Base-by-base conservation (phyloP, 345 rosid species). In the Theobroma cacao region DNA sequence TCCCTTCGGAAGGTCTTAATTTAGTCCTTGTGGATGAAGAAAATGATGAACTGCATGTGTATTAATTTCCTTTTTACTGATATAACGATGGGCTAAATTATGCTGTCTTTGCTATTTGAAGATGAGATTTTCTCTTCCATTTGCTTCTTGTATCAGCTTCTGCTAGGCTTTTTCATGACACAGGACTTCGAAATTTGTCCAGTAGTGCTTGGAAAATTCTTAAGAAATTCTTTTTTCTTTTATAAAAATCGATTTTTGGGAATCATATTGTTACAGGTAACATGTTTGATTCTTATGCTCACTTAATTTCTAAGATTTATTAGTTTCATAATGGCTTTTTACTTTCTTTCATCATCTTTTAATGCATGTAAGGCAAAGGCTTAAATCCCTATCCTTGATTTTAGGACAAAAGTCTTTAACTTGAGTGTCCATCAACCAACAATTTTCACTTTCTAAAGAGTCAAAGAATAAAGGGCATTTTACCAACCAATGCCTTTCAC, bases 341-440 rank as follows among this genome's bases (percentile, higher is more conserved):
- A 55, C 55, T 70, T 48, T 30, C n/a, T 7, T 60, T 61, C 31
- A 34, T 50, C 59, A 6, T 30, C 10, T 30, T 36, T 48, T 30
- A 60, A 60, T 13, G 64, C 58, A 45, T 28, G 24, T 45, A 28
- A 47, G 28, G 40, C 14, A 14, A 45, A 68, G 34, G n/a, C 6
- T 68, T 26, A 26, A 69, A 31, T 20, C 50, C 50, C 13, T 70
- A 30, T 34, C 74, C 56, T 50, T 33, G 50, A 71, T 10, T 71
- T 50, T 71, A 71, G 75, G 60, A 6, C 31, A 71, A 71, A 48
- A 71, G 43, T 50, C n/a, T 71, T 9, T 71, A 48, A 48, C 41
- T 71, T 50, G 74, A n/a, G 75, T 50, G 33, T 50, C 75, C 50
- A 71, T 71, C 26, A 28, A n/a, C 5, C 38, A 40, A 3, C 45